These are phyloP conservation scores for Anastatica hierochuntica DNA, from an alignment of 345 rosid species.

Conservation along the genomic window DNA sequence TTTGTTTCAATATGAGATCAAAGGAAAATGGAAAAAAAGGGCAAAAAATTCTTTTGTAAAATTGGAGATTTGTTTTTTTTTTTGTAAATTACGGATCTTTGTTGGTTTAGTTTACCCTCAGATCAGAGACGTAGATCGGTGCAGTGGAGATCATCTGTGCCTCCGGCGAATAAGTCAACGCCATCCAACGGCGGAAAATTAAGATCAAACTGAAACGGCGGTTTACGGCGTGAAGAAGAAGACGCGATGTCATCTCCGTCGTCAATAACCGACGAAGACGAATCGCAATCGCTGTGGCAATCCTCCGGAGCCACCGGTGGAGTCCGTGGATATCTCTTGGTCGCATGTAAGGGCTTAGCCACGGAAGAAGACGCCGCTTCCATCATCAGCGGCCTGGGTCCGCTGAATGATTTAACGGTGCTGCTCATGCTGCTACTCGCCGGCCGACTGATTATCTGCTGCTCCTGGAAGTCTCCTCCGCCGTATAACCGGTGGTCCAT, in stretches of 20 bases:
- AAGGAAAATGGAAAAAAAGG: conserved; percentile 19
- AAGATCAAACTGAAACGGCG: conserved; percentile 68
- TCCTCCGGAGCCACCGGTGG: conserved; percentile 70
- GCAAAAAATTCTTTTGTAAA: conserved; percentile 5
- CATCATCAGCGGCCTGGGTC: conserved; percentile 45
- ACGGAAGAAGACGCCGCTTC: conserved; percentile 19
- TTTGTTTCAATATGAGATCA: conserved; percentile 24
- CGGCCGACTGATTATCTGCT: conserved; percentile 40
- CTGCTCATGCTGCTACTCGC: conserved; percentile 88
- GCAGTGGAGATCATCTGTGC: conserved; percentile 58
- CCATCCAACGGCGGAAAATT: conserved; percentile 79
- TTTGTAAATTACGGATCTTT: conserved; percentile 12
- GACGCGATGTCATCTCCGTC: conserved; percentile 42
- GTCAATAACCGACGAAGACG: conserved; percentile 81
- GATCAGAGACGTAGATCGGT: conserved; percentile 73
- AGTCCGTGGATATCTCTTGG: conserved; percentile 43
- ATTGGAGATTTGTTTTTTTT: not conserved
- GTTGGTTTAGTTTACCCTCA: not conserved
- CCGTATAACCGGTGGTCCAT: conserved; percentile 41
- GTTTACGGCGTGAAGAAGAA: conserved; percentile 35
- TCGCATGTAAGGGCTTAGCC: conserved; percentile 17
- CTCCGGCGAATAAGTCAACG: conserved; percentile 35
- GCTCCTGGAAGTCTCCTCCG: conserved; percentile 30
- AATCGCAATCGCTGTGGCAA: conserved; percentile 90
- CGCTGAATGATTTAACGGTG: conserved; percentile 89